Evolutionary conservation across 768 basidiomycete species (phyloP).

Genomic region (Tulasnella sp.): DNA sequence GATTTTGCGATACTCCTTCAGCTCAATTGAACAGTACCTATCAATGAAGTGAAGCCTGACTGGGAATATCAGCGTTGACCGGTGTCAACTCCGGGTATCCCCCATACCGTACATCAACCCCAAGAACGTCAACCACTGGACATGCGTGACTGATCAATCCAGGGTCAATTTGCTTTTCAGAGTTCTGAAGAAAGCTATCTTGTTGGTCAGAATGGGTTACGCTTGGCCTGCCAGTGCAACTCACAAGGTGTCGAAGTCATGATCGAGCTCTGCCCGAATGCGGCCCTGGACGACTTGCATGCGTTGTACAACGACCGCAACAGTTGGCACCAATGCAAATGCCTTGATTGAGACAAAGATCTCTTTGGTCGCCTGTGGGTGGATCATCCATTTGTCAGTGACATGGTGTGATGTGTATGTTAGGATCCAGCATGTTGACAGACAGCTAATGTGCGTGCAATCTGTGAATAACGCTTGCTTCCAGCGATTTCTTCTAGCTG

Average conservation of each 20-base stretch:
- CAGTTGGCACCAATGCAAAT: constrained; percentile 63
- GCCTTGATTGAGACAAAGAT: constrained; percentile 71
- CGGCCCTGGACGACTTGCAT: constrained; percentile 77
- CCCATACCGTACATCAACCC: constrained; percentile 60
- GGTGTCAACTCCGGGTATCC: background rate
- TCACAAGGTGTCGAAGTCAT: constrained; percentile 87
- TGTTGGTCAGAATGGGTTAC: background rate
- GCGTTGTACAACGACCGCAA: constrained; percentile 66
- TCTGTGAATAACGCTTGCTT: constrained; percentile 71
- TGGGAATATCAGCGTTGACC: background rate
- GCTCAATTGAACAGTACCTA: constrained; percentile 77
- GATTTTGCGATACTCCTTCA: constrained; percentile 93
- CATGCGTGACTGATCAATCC: constrained; percentile 71
- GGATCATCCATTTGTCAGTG: background rate
- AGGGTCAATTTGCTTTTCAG: constrained; percentile 49
- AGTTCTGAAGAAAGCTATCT: constrained; percentile 71
- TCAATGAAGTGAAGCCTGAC: constrained; percentile 58
- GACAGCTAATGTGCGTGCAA: constrained; percentile 71
- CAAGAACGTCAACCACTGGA: constrained; percentile 79
- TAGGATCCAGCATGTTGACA: constrained; percentile 29
- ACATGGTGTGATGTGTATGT: background rate
- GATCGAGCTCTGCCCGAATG: constrained; percentile 68
- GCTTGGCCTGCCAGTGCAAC: constrained; percentile 26
- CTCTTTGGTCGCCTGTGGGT: constrained; percentile 69
- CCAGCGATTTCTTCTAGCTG: constrained; percentile 71